Evolutionary conservation across 2,329 filamentous ascomycete genomes (phyloP).

Genomic region (Cladosporium sp.): DNA sequence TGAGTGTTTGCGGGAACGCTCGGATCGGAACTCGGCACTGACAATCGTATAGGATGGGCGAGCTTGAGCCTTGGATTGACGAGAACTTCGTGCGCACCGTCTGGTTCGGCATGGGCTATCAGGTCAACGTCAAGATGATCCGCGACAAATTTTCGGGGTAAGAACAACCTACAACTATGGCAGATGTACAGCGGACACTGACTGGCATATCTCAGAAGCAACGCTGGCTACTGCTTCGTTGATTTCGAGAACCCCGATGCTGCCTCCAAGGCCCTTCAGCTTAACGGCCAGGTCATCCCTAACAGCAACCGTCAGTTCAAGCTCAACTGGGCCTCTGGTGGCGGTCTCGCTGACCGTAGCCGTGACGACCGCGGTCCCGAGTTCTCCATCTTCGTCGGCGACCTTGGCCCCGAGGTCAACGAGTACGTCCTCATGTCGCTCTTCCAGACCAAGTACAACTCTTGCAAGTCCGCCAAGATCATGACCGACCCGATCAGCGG

Average conservation of each 20-base stretch:
- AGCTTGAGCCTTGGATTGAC: conserved; percentile 98
- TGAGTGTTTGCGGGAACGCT: conserved; percentile 29
- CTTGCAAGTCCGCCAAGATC: conserved; percentile 99
- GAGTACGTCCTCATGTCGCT: conserved; percentile 96
- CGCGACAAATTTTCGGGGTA: conserved; percentile 98
- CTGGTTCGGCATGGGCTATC: conserved; percentile 88
- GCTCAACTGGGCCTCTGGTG: conserved; percentile 98
- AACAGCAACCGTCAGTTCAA: conserved; percentile 96
- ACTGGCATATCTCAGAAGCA: conserved; percentile 53
- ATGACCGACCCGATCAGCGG: conserved; percentile 99
- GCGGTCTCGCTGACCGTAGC: conserved; percentile 87
- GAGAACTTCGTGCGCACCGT: conserved; percentile 97
- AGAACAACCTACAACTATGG: conserved; percentile 28
- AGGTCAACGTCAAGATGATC: conserved; percentile 99
- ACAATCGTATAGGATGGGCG: conserved; percentile 77
- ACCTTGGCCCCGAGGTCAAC: conserved; percentile 96
- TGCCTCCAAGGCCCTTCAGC: conserved; percentile 81
- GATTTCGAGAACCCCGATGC: conserved; percentile 81
- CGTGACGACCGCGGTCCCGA: conserved; percentile 95
- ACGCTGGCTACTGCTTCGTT: conserved; percentile 98
- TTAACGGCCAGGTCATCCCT: conserved; percentile 86
- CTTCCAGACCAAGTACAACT: conserved; percentile 93
- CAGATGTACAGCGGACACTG: conserved; percentile 9
- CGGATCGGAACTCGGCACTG: background rate
- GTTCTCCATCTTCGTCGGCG: conserved; percentile 95